Base-by-base conservation (phyloP, 2,329 filamentous ascomycete genomes). In the Aureobasidium sp. region DNA sequence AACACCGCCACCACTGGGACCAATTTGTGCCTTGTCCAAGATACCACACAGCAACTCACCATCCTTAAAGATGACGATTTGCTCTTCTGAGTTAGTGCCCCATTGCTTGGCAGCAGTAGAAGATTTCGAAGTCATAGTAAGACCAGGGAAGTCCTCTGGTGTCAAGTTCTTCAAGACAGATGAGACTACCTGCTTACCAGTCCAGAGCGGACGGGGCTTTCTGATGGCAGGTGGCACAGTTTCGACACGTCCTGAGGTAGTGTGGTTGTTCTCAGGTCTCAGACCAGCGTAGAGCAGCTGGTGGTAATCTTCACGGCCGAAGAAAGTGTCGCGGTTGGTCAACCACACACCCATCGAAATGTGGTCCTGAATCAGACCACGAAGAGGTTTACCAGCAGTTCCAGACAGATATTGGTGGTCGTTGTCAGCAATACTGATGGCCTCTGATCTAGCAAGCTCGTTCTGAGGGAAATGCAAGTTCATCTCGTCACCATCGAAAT, bases 381-480 rank as follows among this genome's bases (percentile, higher is more conserved):
- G 84, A 16, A 99, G 80, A 0, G 94, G 94, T 71, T 96, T 96
- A 61, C 94, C 94, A 16, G 91, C 90, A 3, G 94, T 99, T 25
- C 89, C 90, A 37, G 92, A 96, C 39, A 99, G 83, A 72, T 99
- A 99, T 70, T 99, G 94, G 71, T 97, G 92, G 72, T 99, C 93
- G 3, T 94, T 97, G 72, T 97, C 93, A 41, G 94, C 94, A 69
- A 99, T 87, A 67, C 91, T 90, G 67, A 96, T 82, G 2, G 94
- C 94, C 77, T 99, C 94, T 2, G 93, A 90, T 67, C 94, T 84
- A 16, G 94, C 94, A 66, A 97, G 81, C 72, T 97, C 95, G 68
- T 96, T 97, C 69, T 99, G 94, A 1, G 94, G 94, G 71, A 99
- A 97, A 76, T 99, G 94, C 92, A 99, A 95, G 74, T 99, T 99